These are phyloP conservation scores for Candida glucosophila DNA, from an alignment of 1,139 yeast genomes.

Conservation along the genomic window DNA sequence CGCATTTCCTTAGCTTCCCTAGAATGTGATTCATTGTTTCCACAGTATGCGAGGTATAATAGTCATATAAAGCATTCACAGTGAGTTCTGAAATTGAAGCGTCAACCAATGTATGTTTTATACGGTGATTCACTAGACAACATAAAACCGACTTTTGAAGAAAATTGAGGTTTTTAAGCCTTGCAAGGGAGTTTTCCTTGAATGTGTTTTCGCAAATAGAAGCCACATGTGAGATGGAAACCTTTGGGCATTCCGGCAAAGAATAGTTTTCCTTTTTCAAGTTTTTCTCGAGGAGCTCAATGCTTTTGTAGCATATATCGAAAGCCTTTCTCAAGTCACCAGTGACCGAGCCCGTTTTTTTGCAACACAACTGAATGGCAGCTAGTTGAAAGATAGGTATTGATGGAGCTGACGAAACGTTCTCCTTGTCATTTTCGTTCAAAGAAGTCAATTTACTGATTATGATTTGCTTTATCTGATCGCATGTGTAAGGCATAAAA, in stretches of 20 bases:
- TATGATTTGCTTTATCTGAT: conserved; percentile 65
- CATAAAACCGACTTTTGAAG: conserved; percentile 73
- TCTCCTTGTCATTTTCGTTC: conserved; percentile 17
- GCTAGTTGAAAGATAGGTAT: conserved; percentile 65
- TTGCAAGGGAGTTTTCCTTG: conserved; percentile 35
- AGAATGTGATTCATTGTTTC: conserved; percentile 36
- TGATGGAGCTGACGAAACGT: conserved; percentile 6
- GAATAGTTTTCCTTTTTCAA: conserved; percentile 9
- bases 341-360: conserved; percentile 78
- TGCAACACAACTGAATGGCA: conserved; percentile 77
- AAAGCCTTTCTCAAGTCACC: conserved; percentile 92
- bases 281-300: conserved; percentile 60
- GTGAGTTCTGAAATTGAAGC: conserved; percentile 11
- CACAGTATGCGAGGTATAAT: conserved; percentile 44
- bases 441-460: conserved; percentile 37
- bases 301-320: conserved; percentile 74
- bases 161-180: conserved; percentile 54
- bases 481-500: conserved; percentile 76
- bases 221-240: conserved; percentile 70
- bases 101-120: conserved; percentile 37
- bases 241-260: conserved; percentile 56
- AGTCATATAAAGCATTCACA: conserved; percentile 51
- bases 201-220: conserved; percentile 51
- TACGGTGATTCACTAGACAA: conserved; percentile 47
- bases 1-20: conserved; percentile 57